Evolutionary conservation across 2,329 filamentous ascomycete genomes (phyloP), one percentile per base, ranked within the genome.

Genomic region (Emmonsia crescens): DNA sequence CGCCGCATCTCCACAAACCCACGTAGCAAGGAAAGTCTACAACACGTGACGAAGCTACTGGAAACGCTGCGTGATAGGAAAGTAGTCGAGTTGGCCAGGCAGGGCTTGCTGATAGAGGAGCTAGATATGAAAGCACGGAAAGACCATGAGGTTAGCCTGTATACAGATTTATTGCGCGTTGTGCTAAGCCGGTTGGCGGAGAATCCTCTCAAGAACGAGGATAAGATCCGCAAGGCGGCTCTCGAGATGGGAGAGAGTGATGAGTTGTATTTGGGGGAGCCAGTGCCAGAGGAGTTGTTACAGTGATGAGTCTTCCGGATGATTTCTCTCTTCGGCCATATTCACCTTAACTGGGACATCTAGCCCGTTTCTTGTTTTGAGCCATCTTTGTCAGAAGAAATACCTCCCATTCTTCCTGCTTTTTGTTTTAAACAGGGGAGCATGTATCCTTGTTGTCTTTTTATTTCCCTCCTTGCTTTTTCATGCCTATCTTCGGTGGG

Each of bases 1-100:
- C 70, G 77, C 6, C 74, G 77, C 27, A 64, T 78, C 27, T 73
- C 74, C 36, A 69, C 69, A 12, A 74, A 73, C 0, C 74, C 77
- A 0, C 73, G 73, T 29, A 77, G 73, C 31, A 77, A 78, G 65
- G 75, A 76, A 55, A 78, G 78, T 57, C 74, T 81, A 40, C 68
- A 68, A 3, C 71, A 76, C 52, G 75, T 82, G 10, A 72, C 73
- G n/a, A 72, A 72, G 16, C 71, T 81, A n/a, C 69, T 82, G 4
- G 70, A 75, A 31, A 66, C 74, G 49, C 70, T 82, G n/a, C 74
- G 73, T 38, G 69, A 75, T 9, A 71, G 70, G 58, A 76, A 76
- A 62, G 66, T 69, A 21, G 65, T 71, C 29, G 65, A 67, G 24
- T 67, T 75, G 24, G 66, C 69, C 40, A 67, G 67, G 2, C 71